A percentile compares a stretch with the other conserved stretches of the same genome.
phyloP scores from a whole-genome alignment of 2,329 filamentous ascomycete species.

The Coniochaeta sp. region DNA sequence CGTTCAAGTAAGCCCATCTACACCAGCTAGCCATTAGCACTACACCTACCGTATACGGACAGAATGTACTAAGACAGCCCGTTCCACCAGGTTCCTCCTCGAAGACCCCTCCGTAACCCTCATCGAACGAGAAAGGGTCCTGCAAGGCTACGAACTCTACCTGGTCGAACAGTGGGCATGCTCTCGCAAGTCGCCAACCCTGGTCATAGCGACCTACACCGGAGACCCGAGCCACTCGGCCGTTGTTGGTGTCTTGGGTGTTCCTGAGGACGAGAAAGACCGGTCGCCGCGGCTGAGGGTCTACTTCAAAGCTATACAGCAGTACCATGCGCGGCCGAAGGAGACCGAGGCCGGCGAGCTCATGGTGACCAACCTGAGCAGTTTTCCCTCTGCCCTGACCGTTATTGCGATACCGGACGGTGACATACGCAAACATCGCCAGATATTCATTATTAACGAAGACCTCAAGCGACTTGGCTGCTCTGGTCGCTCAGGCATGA shows the following conservation, averaged over 20 bases:
- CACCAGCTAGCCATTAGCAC: background rate
- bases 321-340: conserved; percentile 77
- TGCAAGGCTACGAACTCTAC: conserved; percentile 87
- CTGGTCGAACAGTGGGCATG: conserved; percentile 97
- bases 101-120: conserved; percentile 73
- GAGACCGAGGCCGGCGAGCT: conserved; percentile 76
- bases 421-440: conserved; percentile 70
- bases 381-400: conserved; percentile 84
- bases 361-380: conserved; percentile 90
- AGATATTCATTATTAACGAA: conserved; percentile 89
- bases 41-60: background rate
- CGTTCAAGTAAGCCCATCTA: conserved; percentile 38
- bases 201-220: conserved; percentile 88
- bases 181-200: conserved; percentile 81
- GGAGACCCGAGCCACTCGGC: conserved; percentile 75
- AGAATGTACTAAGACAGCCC: background rate
- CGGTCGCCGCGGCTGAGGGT: conserved; percentile 76
- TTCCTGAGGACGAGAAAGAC: conserved; percentile 68
- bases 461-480: conserved; percentile 88
- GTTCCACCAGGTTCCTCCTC: conserved; percentile 62
- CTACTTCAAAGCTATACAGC: conserved; percentile 80
- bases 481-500: conserved; percentile 81
- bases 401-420: conserved; percentile 88
- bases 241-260: conserved; percentile 71
- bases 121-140: conserved; percentile 60